Conservation (phyloP, 371 early-diverging fungal species). For the Mucor piriformis region DNA sequence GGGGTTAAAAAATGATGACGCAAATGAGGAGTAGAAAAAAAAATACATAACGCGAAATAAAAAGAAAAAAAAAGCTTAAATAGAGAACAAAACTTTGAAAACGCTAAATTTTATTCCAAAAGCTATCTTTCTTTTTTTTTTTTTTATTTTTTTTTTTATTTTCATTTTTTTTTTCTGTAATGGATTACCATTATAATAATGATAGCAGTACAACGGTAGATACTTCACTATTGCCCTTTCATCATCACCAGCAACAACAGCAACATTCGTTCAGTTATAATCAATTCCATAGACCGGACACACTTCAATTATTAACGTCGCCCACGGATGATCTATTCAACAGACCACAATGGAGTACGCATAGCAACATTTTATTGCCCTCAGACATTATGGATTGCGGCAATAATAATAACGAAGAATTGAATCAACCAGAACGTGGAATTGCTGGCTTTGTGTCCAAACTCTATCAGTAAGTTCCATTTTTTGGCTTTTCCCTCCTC, state of each 20-base stretch:
- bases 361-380: not conserved
- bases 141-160: conserved; percentile 11
- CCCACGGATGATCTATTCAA: conserved; percentile 1
- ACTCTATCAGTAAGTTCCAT: conserved; percentile 35
- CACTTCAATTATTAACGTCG: not conserved
- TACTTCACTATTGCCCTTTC: not conserved
- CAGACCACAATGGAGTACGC: conserved; percentile 1
- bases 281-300: not conserved
- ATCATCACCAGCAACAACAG: not conserved
- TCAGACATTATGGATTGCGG: not conserved
- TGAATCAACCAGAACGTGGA: conserved; percentile 27
- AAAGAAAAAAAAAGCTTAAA: conserved; percentile 5
- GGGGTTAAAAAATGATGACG: conserved; percentile 2
- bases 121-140: conserved; percentile 3
- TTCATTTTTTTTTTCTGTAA: not conserved
- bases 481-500: not conserved
- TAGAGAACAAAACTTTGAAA: not conserved
- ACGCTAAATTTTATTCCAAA: not conserved
- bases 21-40: conserved; percentile 12
- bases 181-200: conserved; percentile 1
- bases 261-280: not conserved
- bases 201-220: not conserved
- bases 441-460: conserved; percentile 47
- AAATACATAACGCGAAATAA: too few relatives aligned
- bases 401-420: conserved; percentile 5